Evolutionary conservation across 1,284 basidiomycete genomes (phyloP).

Genomic region (Peniophora sp.): DNA sequence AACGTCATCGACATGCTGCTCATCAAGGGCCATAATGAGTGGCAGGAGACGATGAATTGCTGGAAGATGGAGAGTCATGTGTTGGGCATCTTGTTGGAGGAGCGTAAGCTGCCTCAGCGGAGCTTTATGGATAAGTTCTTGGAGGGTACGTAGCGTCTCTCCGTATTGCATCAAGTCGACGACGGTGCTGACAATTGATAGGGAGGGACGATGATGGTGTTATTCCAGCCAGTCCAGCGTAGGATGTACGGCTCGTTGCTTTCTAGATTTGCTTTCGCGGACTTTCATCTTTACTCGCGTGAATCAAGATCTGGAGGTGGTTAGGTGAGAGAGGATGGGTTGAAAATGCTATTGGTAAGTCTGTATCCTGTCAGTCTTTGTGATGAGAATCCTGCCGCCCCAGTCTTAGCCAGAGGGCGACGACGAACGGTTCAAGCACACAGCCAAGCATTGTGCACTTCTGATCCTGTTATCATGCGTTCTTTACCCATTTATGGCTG

Average conservation of each 20-base stretch:
- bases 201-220: conserved; percentile 50
- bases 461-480: conserved; percentile 14
- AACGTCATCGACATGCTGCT: conserved; percentile 85
- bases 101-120: conserved; percentile 41
- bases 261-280: background rate
- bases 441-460: conserved; percentile 24
- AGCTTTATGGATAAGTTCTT: conserved; percentile 84
- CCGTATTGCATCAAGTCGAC: background rate
- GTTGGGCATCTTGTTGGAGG: conserved; percentile 53
- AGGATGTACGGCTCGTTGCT: background rate
- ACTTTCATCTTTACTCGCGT: background rate
- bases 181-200: conserved; percentile 14
- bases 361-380: background rate
- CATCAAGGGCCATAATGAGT: conserved; percentile 83
- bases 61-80: conserved; percentile 87
- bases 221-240: conserved; percentile 29
- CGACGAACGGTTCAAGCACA: conserved; percentile 25
- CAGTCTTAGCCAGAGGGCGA: conserved; percentile 22
- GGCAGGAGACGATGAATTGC: conserved; percentile 90
- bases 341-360: background rate
- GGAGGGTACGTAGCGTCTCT: conserved; percentile 49
- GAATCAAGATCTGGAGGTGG: background rate
- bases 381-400: conserved; percentile 20
- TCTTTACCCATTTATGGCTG: background rate
- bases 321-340: background rate